Conservation (phyloP, 768 basidiomycete genomes). For the Rhodotorula graminis region DNA sequence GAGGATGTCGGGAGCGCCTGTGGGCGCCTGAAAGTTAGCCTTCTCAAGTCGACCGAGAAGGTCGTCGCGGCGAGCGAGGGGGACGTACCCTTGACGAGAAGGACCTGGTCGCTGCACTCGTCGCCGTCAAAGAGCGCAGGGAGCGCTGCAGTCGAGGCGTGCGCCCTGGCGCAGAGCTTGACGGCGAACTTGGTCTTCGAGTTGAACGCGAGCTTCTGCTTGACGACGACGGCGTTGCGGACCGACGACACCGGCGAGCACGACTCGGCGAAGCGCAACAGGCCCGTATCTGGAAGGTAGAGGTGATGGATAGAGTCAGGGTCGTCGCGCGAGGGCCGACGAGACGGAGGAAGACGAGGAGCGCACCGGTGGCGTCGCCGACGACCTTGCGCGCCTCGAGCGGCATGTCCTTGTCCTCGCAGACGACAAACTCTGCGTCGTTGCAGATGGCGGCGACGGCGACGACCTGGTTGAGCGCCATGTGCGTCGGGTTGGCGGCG, state of each 20-base stretch:
- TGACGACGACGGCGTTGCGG: conserved; percentile 46
- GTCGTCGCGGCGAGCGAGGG: neutral
- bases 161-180: conserved; percentile 45
- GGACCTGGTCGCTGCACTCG: neutral
- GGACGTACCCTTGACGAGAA: conserved; percentile 51
- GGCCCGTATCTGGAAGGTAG: conserved; percentile 51
- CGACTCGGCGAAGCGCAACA: conserved; percentile 53
- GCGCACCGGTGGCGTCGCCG: conserved; percentile 55
- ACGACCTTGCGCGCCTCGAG: conserved; percentile 43
- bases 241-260: conserved; percentile 39
- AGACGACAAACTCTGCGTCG: conserved; percentile 49
- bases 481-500: neutral
- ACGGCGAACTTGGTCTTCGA: conserved; percentile 58
- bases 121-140: conserved; percentile 8
- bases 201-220: conserved; percentile 46
- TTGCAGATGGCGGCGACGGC: conserved; percentile 55
- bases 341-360: neutral
- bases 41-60: no score
- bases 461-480: conserved; percentile 39
- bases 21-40: neutral
- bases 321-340: neutral
- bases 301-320: neutral
- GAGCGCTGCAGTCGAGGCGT: conserved; percentile 10
- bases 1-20: conserved; percentile 55
- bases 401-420: conserved; percentile 45